These are phyloP conservation scores for Calonectria naviculata DNA, from an alignment of 2,329 filamentous ascomycete genomes.

Conservation along the genomic window DNA sequence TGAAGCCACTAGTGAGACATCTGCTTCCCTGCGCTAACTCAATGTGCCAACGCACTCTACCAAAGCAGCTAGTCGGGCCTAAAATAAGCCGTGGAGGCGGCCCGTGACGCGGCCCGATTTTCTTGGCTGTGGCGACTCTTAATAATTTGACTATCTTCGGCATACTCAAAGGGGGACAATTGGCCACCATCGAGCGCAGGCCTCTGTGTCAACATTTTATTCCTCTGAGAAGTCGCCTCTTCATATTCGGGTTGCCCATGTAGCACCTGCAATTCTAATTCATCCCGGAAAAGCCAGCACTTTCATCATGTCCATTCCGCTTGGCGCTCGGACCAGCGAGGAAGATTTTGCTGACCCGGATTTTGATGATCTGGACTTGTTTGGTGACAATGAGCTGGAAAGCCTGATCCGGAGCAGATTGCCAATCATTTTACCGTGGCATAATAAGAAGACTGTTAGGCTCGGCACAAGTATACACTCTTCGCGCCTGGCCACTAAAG, in stretches of 20 bases:
- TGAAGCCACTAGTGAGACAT: neutral
- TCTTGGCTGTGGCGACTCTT: neutral
- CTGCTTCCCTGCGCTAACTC: neutral
- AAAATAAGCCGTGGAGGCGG: neutral
- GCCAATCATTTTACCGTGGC: neutral
- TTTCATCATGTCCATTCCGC: neutral
- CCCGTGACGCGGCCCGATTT: neutral
- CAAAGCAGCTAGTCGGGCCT: neutral
- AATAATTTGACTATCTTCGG: neutral
- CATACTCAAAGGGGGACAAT: no score
- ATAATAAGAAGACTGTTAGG: neutral
- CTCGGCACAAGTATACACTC: neutral
- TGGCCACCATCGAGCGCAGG: no score
- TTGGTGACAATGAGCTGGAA: neutral
- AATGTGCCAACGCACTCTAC: neutral
- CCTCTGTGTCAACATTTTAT: neutral
- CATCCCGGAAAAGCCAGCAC: neutral
- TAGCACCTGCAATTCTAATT: neutral
- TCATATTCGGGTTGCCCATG: no score
- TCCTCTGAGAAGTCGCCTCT: neutral
- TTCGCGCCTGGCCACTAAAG: neutral
- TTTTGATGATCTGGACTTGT: neutral
- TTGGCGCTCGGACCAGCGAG: neutral
- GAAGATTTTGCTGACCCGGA: neutral
- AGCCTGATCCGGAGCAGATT: neutral